These are phyloP conservation scores for Alternaria angustiovoidea DNA, from an alignment of 2,329 filamentous ascomycete genomes.

Conservation along the genomic window DNA sequence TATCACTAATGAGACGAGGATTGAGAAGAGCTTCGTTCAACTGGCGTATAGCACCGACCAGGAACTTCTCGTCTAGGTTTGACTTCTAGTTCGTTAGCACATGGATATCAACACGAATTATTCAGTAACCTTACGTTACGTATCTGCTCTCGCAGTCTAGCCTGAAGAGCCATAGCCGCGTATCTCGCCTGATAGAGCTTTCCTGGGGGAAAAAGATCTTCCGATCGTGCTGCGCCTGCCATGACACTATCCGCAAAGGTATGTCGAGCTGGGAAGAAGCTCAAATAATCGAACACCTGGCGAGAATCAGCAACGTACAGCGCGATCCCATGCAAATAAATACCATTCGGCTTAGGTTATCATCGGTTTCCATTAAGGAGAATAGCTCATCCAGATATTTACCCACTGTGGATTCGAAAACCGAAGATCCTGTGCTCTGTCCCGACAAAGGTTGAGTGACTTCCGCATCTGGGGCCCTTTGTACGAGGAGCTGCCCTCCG, in stretches of 20 bases:
- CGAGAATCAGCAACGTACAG: conserved; percentile 18
- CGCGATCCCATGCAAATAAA: conserved; percentile 2
- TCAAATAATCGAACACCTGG: conserved; percentile 48
- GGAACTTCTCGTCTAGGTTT: conserved; percentile 41
- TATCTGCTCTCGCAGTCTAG: conserved; percentile 42
- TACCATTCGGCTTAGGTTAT: conserved; percentile 52
- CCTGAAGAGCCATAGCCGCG: conserved; percentile 41
- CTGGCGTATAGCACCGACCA: conserved; percentile 42
- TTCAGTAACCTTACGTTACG: conserved; percentile 32
- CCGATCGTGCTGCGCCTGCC: conserved; percentile 28
- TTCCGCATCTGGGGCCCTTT: conserved; percentile 40
- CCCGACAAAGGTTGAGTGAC: conserved; percentile 28
- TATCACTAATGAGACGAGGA: conserved; percentile 31
- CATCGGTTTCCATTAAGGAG: conserved; percentile 77
- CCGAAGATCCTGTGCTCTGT: conserved; percentile 47
- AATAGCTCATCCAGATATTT: conserved; percentile 86
- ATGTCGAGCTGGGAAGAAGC: conserved; percentile 41
- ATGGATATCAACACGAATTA: background rate
- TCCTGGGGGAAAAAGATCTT: conserved; percentile 45
- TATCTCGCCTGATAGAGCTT: conserved; percentile 49
- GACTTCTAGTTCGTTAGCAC: conserved; percentile 33
- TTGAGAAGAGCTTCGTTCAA: conserved; percentile 43
- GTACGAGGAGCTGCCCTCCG: conserved; percentile 40
- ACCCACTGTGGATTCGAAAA: conserved; percentile 80
- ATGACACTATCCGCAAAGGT: conserved; percentile 40